phyloP scores from a whole-genome alignment of 192 early-diverging fungal species.

The Ramicandelaber brevisporus region DNA sequence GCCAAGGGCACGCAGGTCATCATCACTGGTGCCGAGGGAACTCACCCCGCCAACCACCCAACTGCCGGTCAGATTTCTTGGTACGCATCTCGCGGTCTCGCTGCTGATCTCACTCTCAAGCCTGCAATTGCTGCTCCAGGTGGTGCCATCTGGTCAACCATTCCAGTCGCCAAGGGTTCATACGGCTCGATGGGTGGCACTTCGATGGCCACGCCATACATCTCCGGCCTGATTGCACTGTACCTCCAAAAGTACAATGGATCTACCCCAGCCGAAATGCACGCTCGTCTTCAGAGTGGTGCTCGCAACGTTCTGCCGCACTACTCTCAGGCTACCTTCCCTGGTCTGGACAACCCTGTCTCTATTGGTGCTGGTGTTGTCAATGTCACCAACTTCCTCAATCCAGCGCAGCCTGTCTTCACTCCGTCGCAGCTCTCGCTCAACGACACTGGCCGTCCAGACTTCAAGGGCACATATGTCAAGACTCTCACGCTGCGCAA shows the following conservation, averaged over 20 bases:
- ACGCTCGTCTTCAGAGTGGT: too few species aligned
- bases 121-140: background rate
- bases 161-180: background rate
- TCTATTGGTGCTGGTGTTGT: slow-evolving; percentile 41
- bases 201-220: slow-evolving; percentile 1
- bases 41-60: too few species aligned
- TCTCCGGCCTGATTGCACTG: background rate
- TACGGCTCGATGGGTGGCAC: background rate
- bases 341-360: slow-evolving; percentile 20
- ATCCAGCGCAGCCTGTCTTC: slow-evolving; percentile 16
- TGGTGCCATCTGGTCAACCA: background rate
- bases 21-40: too few species aligned
- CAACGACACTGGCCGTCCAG: too few species aligned
- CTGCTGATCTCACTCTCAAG: background rate
- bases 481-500: too few species aligned
- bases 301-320: too few species aligned
- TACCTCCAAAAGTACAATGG: too few species aligned
- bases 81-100: background rate
- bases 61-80: background rate
- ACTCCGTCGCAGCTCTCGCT: slow-evolving; percentile 19
- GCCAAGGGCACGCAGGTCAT: too few species aligned
- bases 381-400: slow-evolving; percentile 23
- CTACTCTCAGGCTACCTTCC: slow-evolving; percentile 6
- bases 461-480: slow-evolving; percentile 1
- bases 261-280: slow-evolving; percentile 19